A percentile compares a stretch with the other conserved stretches of the same genome.
Evolutionary conservation across 257 asterid genomes (phyloP).

Genomic region (Striga asiatica): DNA sequence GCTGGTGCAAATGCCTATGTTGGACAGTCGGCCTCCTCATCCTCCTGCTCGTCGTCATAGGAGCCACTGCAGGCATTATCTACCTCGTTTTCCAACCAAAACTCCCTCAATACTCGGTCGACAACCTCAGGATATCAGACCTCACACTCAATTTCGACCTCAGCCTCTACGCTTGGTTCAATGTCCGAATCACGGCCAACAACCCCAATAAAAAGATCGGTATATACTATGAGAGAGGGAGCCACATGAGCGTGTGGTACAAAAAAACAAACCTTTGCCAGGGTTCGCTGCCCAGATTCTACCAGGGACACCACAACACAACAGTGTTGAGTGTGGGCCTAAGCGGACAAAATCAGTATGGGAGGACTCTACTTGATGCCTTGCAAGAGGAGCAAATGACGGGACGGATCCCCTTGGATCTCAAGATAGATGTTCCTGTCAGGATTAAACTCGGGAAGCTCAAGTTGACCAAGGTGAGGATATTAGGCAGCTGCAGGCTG

Average conservation of each 20-base stretch:
- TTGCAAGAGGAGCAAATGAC: slow-evolving; percentile 76
- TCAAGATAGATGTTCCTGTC: slow-evolving; percentile 65
- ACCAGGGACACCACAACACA: slow-evolving; percentile 74
- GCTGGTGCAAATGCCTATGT: slow-evolving; percentile 68
- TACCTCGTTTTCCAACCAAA: slow-evolving; percentile 67
- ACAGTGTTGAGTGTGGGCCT: slow-evolving; percentile 50
- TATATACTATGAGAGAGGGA: slow-evolving; percentile 77
- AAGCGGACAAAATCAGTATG: slow-evolving; percentile 58
- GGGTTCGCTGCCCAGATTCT: slow-evolving; percentile 63
- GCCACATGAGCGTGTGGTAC: slow-evolving; percentile 80
- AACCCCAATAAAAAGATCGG: slow-evolving; percentile 85
- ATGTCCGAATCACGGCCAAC: slow-evolving; percentile 56
- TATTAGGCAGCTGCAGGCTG: slow-evolving; percentile 57
- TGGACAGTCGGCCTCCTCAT: slow-evolving; percentile 59
- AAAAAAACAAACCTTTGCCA: slow-evolving; percentile 54
- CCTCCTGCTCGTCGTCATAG: slow-evolving; percentile 45
- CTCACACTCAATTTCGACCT: slow-evolving; percentile 59
- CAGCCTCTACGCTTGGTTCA: slow-evolving; percentile 63
- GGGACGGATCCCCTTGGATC: slow-evolving; percentile 71
- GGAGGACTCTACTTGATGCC: slow-evolving; percentile 61
- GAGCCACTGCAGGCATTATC: slow-evolving; percentile 48
- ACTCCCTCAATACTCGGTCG: slow-evolving; percentile 70
- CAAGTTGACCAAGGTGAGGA: slow-evolving; percentile 57
- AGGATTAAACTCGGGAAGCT: slow-evolving; percentile 60
- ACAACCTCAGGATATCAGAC: slow-evolving; percentile 66